Evolutionary conservation across 345 rosid species (phyloP).

Genomic region (Populus nigra): DNA sequence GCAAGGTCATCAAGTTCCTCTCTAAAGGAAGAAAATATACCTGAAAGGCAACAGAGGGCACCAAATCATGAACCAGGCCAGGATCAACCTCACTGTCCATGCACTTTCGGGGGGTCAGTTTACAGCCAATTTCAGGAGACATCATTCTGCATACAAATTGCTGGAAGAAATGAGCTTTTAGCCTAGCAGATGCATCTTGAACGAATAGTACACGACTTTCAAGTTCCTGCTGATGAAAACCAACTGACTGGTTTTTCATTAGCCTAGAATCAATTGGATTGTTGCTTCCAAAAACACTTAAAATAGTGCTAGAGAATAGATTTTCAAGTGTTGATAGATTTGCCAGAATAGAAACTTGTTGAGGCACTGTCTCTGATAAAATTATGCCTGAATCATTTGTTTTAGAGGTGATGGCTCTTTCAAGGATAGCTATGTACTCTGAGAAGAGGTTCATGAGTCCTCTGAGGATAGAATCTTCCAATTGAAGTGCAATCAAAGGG

Average conservation of each 20-base stretch:
- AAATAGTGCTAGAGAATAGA: slow-evolving; percentile 33
- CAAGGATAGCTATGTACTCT: slow-evolving; percentile 42
- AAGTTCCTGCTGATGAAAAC: slow-evolving; percentile 33
- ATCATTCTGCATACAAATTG: slow-evolving; percentile 33
- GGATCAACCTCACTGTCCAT: slow-evolving; percentile 15
- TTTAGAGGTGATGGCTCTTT: slow-evolving; percentile 35
- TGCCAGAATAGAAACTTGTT: slow-evolving; percentile 48
- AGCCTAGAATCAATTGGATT: slow-evolving; percentile 11
- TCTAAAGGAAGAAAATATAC: slow-evolving; percentile 23
- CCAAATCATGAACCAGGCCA: slow-evolving; percentile 1
- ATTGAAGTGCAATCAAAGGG: slow-evolving; percentile 44
- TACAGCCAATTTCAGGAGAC: slow-evolving; percentile 22
- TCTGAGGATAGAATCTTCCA: slow-evolving; percentile 44
- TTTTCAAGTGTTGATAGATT: slow-evolving; percentile 46
- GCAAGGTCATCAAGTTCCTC: background rate
- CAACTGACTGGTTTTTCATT: slow-evolving; percentile 12
- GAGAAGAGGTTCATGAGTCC: slow-evolving; percentile 43
- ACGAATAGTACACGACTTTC: slow-evolving; percentile 23
- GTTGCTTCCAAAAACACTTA: slow-evolving; percentile 27
- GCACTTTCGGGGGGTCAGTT: slow-evolving; percentile 9
- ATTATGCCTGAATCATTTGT: slow-evolving; percentile 25
- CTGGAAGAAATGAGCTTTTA: slow-evolving; percentile 43
- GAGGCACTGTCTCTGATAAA: slow-evolving; percentile 32
- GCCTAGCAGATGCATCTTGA: slow-evolving; percentile 33
- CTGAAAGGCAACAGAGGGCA: slow-evolving; percentile 52